Evolutionary conservation across 1,284 basidiomycete genomes (phyloP), one percentile per base, ranked within the genome.

Genomic region (Boletus subluridellus): DNA sequence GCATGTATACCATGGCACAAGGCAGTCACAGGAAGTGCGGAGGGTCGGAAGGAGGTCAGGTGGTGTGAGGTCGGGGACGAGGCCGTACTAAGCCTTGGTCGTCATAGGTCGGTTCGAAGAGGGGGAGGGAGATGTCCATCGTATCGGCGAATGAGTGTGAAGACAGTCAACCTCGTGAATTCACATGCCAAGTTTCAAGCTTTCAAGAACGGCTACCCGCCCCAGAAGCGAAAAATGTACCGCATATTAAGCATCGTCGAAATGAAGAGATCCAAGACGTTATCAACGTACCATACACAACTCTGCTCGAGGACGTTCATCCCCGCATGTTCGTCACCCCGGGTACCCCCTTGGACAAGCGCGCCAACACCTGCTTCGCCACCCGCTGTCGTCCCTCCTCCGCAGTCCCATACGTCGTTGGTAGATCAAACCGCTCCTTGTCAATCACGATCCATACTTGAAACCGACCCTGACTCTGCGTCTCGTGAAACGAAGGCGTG

Each of bases 381-480:
- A 79, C 69, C 26, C 71, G 68, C 60, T 79, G 70, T 50, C 72
- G 66, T 24, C 78, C 77, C 54, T 74, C 73, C 38, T 71, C 69
- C 38, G 70, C 62, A 28, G 63, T 72, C 48, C 38, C 52, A 54
- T 78, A 79, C 47, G 60, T 63, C 39, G 64, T 67, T 35, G 74
- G 76, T 9, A 80, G 68, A 63, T 80, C 79, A 53, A 76, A 69
- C 50, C 71, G 69, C 58, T 77, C 76, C 56, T 68, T 70, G 10
- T 75, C 79, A 47, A 80, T 67, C 47, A 77, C 66, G 21, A 80
- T 69, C 78, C 79, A 81, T 7, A 78, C 76, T 41, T 72, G 73
- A 61, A 72, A 74, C 48, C 61, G 65, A 17, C 54, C 65, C 45
- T 61, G 60, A 14, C 63, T 57, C 21, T 65, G 60, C 55, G 66